Evolutionary conservation across 2,329 filamentous ascomycete species (phyloP).

Genomic region (Apiospora phragmitis): DNA sequence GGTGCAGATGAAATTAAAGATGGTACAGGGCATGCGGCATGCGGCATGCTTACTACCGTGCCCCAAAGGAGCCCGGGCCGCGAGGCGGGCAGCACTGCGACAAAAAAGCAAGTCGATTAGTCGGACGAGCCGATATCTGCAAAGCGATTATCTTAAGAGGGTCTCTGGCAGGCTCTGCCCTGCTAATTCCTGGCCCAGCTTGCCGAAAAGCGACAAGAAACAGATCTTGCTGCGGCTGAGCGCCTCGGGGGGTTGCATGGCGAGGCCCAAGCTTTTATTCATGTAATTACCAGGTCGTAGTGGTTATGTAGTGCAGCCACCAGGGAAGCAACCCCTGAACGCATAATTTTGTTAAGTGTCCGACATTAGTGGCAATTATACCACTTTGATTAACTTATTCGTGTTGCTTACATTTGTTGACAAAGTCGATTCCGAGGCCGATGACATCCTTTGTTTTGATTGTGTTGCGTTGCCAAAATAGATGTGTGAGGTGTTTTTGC

Average conservation of each 20-base stretch:
- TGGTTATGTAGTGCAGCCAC: not conserved
- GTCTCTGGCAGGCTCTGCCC: not conserved
- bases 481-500: not conserved
- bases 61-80: not conserved
- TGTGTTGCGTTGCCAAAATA: not conserved
- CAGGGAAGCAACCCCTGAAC: not conserved
- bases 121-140: not conserved
- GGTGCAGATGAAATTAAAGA: not conserved
- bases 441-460: slow-evolving; percentile 4
- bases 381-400: not conserved
- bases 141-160: not conserved
- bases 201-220: not conserved
- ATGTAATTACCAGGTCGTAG: not conserved
- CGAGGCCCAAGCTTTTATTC: not conserved
- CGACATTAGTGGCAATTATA: not conserved
- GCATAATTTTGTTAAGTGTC: not conserved
- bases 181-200: not conserved
- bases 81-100: not conserved
- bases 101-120: not conserved
- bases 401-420: not conserved
- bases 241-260: not conserved
- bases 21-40: not conserved
- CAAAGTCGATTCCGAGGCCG: not conserved
- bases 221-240: slow-evolving; percentile 2
- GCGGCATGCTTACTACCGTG: not conserved